Evolutionary conservation across 176 grass and related monocot genomes (phyloP).

Genomic region (Phragmites australis): DNA sequence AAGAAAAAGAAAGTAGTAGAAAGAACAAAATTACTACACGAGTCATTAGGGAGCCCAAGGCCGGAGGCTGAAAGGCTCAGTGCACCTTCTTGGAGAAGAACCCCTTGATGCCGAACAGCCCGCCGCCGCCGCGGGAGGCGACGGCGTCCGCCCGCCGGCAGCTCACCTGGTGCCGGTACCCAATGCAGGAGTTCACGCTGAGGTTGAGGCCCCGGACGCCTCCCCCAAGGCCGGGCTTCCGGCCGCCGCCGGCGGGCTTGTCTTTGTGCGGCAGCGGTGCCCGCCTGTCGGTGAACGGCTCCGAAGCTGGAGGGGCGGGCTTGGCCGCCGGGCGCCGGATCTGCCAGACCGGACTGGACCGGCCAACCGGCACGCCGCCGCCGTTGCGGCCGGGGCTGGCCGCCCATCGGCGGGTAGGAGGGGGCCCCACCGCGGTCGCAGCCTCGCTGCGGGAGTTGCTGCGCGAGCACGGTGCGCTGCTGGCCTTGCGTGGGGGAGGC

Average conservation of each 20-base stretch:
- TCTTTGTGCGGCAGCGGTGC: conserved; percentile 18
- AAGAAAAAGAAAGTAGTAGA: not conserved
- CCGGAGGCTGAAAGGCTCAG: conserved; percentile 4
- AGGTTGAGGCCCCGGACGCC: conserved; percentile 57
- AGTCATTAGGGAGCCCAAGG: not conserved
- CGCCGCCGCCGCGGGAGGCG: conserved; percentile 18
- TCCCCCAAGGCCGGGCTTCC: conserved; percentile 17
- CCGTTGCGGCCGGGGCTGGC: conserved; percentile 60
- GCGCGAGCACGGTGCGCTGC: conserved; percentile 82
- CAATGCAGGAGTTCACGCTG: conserved; percentile 84
- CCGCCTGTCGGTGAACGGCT: conserved; percentile 14
- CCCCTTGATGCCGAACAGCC: conserved; percentile 59
- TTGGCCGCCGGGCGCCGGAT: conserved; percentile 39
- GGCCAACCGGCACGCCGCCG: conserved; percentile 61
- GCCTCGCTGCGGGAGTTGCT: conserved; percentile 85
- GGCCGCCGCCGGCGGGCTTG: not conserved
- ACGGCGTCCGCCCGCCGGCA: conserved; percentile 49
- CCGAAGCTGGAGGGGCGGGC: not conserved
- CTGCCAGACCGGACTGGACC: conserved; percentile 81
- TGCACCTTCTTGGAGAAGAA: conserved; percentile 89
- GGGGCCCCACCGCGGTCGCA: not conserved
- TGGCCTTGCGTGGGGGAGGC: conserved; percentile 42
- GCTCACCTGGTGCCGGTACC: conserved; percentile 61
- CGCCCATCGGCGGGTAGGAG: conserved; percentile 49
- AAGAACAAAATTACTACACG: not conserved